Evolutionary conservation across 2,329 filamentous ascomycete species (phyloP).

Genomic region (Alternaria consortialis): DNA sequence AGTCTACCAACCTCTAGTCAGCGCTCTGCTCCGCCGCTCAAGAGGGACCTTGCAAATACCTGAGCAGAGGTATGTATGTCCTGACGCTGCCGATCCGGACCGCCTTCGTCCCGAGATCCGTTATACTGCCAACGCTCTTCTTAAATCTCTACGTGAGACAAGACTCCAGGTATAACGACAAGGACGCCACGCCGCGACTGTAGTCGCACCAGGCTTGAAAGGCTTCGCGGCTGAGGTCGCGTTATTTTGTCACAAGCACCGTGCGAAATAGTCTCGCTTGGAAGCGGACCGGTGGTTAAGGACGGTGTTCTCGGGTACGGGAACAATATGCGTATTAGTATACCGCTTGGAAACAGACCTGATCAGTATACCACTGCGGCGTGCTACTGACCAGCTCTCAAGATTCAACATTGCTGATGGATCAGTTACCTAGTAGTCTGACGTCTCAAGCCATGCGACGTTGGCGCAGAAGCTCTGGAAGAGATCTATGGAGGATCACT

Average conservation of each 20-base stretch:
- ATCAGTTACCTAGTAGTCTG: not conserved
- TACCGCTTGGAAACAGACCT: not conserved
- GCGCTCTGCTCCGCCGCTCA: not conserved
- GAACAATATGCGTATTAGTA: too few species aligned
- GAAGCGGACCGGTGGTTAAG: too few species aligned
- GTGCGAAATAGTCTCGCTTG: not conserved
- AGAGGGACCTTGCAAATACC: not conserved
- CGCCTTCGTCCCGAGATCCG: not conserved
- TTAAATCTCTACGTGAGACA: too few species aligned
- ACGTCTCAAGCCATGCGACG: not conserved
- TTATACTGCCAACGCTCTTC: not conserved
- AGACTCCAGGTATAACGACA: not conserved
- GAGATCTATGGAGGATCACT: not conserved
- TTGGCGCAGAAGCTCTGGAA: not conserved
- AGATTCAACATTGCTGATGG: not conserved
- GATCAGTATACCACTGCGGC: not conserved
- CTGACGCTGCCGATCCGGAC: not conserved
- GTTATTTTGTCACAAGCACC: not conserved
- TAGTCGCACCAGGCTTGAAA: not conserved
- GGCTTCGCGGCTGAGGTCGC: not conserved
- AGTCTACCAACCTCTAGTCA: not conserved
- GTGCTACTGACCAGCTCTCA: not conserved
- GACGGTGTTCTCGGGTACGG: too few species aligned
- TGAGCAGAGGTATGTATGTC: not conserved
- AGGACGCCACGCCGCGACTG: not conserved